phyloP scores from a whole-genome alignment of 2,329 filamentous ascomycete species.

The Calonectria pauciramosa region DNA sequence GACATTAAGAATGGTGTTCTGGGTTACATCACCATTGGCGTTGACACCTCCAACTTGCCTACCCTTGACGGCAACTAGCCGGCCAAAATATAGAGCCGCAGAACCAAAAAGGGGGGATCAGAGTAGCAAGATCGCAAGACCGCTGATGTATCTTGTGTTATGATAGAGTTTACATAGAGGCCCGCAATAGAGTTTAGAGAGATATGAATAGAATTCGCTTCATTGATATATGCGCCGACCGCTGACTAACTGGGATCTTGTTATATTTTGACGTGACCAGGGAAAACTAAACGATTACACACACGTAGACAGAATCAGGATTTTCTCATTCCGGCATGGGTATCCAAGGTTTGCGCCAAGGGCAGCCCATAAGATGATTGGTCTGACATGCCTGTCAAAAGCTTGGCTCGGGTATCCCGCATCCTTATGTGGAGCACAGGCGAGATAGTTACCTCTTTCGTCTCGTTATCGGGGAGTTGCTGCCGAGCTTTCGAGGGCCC shows the following conservation, averaged over 20 bases:
- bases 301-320: neutral
- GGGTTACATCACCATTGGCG: constrained; percentile 2
- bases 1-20: neutral
- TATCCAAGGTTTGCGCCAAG: neutral
- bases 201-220: neutral
- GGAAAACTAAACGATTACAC: neutral
- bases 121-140: neutral
- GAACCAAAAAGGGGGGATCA: neutral
- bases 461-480: no score
- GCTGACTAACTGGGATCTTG: neutral
- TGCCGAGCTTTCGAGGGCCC: no score
- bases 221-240: neutral
- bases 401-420: neutral
- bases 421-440: no score
- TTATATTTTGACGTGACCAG: neutral
- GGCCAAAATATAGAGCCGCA: no score
- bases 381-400: neutral
- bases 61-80: neutral
- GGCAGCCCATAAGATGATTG: neutral
- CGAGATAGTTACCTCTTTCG: no score
- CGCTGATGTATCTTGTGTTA: neutral
- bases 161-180: neutral
- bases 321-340: no score
- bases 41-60: neutral
- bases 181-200: neutral